These are phyloP conservation scores for Lepidium africanum DNA, from an alignment of 345 rosid genomes.

Conservation along the genomic window DNA sequence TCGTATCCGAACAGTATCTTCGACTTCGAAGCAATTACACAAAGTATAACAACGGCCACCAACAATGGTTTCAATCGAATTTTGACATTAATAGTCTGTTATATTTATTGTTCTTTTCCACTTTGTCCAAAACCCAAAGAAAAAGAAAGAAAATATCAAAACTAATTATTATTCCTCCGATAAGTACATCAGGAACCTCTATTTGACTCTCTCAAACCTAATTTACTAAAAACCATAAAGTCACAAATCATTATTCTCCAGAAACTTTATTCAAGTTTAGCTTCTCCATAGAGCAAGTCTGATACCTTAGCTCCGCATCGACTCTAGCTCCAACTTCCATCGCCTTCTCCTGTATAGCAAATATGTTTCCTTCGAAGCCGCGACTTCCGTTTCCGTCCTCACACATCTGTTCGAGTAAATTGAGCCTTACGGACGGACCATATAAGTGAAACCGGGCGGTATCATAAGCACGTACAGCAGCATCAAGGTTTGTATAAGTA, in stretches of 20 bases:
- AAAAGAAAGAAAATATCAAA: no score
- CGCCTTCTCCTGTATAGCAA: slow-evolving; percentile 10
- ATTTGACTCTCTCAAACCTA: no score
- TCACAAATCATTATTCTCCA: neutral
- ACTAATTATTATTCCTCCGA: no score
- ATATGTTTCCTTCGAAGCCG: neutral
- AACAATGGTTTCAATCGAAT: no score
- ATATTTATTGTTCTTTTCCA: no score
- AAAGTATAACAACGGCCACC: no score
- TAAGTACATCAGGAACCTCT: no score
- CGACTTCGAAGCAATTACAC: no score
- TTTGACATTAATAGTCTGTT: no score
- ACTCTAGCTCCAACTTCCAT: slow-evolving; percentile 13
- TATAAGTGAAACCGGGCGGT: slow-evolving; percentile 52
- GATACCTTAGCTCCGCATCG: neutral
- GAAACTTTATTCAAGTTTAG: slow-evolving; percentile 5
- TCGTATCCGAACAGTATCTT: neutral
- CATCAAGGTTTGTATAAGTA: slow-evolving; percentile 47
- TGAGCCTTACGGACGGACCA: slow-evolving; percentile 40
- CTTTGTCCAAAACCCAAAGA: no score
- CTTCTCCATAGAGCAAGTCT: neutral
- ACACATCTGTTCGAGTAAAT: slow-evolving; percentile 32
- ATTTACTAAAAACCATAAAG: no score
- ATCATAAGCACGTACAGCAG: slow-evolving; percentile 65
- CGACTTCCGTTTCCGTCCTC: neutral